Evolutionary conservation across 2,329 filamentous ascomycete genomes (phyloP).

Genomic region (Diaporthe sp.): DNA sequence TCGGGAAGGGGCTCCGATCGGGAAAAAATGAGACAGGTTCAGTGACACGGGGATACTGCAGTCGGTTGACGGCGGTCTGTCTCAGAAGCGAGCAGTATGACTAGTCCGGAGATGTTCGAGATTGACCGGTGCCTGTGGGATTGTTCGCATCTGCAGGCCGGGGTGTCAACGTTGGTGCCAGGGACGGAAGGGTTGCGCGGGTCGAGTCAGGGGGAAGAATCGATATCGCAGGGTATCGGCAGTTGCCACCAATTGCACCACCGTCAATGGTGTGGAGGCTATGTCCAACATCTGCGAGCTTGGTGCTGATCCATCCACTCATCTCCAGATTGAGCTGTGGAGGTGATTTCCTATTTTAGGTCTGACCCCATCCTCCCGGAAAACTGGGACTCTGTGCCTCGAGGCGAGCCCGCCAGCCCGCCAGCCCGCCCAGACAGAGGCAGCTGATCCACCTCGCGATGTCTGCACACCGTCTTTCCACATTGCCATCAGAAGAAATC

Average conservation of each 20-base stretch:
- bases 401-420: slow-evolving; percentile 22
- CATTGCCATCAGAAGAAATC: slow-evolving; percentile 26
- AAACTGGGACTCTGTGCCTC: slow-evolving; percentile 18
- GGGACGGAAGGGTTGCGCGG: slow-evolving; percentile 23
- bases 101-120: neutral
- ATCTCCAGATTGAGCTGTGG: slow-evolving; percentile 30
- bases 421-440: neutral
- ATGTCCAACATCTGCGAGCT: slow-evolving; percentile 6
- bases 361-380: slow-evolving; percentile 31
- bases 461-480: slow-evolving; percentile 27
- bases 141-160: slow-evolving; percentile 27
- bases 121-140: slow-evolving; percentile 28
- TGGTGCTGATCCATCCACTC: slow-evolving; percentile 18
- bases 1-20: slow-evolving; percentile 38
- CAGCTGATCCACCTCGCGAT: slow-evolving; percentile 34
- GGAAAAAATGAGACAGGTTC: slow-evolving; percentile 34
- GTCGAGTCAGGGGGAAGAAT: slow-evolving; percentile 20
- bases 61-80: slow-evolving; percentile 32
- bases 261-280: slow-evolving; percentile 25
- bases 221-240: slow-evolving; percentile 32
- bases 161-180: slow-evolving; percentile 31
- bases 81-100: slow-evolving; percentile 8
- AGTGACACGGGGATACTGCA: slow-evolving; percentile 35
- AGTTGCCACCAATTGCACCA: slow-evolving; percentile 19
- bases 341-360: slow-evolving; percentile 32